Percentiles rank a stretch among this genome's conserved stretches.
Conservation (phyloP, 257 asterid genomes). For the Linaria vulgaris region DNA sequence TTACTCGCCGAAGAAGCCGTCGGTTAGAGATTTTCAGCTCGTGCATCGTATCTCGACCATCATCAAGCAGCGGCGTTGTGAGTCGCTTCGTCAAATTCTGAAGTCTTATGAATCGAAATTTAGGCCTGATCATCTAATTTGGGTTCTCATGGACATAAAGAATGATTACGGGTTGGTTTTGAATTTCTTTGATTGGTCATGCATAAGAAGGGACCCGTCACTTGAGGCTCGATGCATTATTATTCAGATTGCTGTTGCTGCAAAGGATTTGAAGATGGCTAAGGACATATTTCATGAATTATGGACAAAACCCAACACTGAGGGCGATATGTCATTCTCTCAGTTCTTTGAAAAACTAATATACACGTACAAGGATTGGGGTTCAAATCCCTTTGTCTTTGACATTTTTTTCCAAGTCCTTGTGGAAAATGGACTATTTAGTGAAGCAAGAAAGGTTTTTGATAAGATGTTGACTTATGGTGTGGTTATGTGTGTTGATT, state of each 20-base stretch:
- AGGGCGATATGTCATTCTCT: constrained; percentile 40
- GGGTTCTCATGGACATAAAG: constrained; percentile 81
- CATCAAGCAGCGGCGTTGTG: constrained; percentile 70
- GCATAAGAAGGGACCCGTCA: constrained; percentile 68
- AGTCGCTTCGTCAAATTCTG: constrained; percentile 52
- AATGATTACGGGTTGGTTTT: constrained; percentile 63
- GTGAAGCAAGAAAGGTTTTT: constrained; percentile 64
- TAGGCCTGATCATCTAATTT: constrained; percentile 75
- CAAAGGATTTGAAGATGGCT: constrained; percentile 51
- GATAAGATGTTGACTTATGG: constrained; percentile 74
- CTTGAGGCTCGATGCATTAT: constrained; percentile 81
- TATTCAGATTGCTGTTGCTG: constrained; percentile 67
- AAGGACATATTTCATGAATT: constrained; percentile 47
- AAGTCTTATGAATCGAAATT: constrained; percentile 73
- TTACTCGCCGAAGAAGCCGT: constrained; percentile 76
- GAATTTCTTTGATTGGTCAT: constrained; percentile 74
- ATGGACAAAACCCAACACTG: constrained; percentile 45
- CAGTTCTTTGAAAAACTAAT: constrained; percentile 68
- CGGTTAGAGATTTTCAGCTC: constrained; percentile 67
- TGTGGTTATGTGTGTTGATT: constrained; percentile 64
- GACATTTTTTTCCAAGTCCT: constrained; percentile 79
- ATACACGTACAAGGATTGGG: constrained; percentile 89
- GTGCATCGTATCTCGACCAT: constrained; percentile 62
- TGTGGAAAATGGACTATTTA: constrained; percentile 51
- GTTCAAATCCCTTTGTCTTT: constrained; percentile 73